Evolutionary conservation across 2,329 filamentous ascomycete genomes (phyloP).

Genomic region (Apiospora koreana): DNA sequence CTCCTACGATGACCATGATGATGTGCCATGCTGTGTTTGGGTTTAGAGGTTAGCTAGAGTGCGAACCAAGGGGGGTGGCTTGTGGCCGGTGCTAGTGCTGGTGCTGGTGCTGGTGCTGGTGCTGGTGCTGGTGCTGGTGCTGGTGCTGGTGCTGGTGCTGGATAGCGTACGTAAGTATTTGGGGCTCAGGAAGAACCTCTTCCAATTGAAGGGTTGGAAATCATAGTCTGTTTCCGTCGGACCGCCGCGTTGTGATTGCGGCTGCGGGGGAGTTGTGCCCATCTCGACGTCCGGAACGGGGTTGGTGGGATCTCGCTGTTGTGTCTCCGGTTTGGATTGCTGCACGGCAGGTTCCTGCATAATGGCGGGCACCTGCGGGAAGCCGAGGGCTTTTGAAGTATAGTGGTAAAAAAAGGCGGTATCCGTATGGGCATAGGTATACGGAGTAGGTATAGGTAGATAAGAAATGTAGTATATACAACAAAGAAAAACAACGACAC

Average conservation of each 20-base stretch:
- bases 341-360: conserved; percentile 3
- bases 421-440: no score
- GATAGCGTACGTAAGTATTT: conserved; percentile 11
- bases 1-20: conserved; percentile 28
- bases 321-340: neutral
- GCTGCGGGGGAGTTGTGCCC: neutral
- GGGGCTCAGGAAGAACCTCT: conserved; percentile 6
- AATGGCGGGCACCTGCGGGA: neutral
- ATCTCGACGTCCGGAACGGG: neutral
- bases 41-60: neutral
- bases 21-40: conserved; percentile 25
- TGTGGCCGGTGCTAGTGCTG: neutral
- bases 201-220: conserved; percentile 10
- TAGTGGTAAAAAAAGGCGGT: no score
- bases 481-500: neutral
- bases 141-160: no score
- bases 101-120: no score
- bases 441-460: neutral
- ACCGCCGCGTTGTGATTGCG: neutral
- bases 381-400: neutral
- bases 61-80: neutral
- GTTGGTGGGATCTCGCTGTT: neutral
- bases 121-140: no score
- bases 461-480: neutral
- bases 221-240: conserved; percentile 6